A percentile compares a stretch with the other conserved stretches of the same genome.
Conservation (phyloP, 2,329 filamentous ascomycete genomes). For the Cryphonectria nitschkei region DNA sequence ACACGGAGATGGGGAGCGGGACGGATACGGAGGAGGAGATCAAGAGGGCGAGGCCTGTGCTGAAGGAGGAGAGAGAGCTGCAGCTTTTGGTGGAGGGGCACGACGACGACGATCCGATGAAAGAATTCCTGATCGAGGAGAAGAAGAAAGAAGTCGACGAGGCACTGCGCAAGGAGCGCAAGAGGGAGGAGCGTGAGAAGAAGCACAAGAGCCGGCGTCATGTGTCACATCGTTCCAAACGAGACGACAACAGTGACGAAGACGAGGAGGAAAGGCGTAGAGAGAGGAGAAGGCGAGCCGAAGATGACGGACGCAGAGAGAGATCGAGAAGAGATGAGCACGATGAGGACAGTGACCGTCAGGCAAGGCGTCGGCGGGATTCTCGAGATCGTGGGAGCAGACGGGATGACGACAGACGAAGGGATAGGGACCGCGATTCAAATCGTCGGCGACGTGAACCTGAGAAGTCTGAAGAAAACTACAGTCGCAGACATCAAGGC, state of each 20-base stretch:
- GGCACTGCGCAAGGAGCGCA: constrained; percentile 62
- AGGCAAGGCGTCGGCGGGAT: constrained; percentile 31
- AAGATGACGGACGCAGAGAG: constrained; percentile 31
- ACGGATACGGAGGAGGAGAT: constrained; percentile 46
- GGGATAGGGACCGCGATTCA: constrained; percentile 35
- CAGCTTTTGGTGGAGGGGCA: constrained; percentile 75
- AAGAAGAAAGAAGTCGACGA: constrained; percentile 86
- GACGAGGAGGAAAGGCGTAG: constrained; percentile 34
- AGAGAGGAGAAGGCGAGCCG: constrained; percentile 27
- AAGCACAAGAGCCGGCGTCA: constrained; percentile 44
- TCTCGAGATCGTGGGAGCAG: constrained; percentile 38
- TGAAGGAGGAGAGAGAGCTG: constrained; percentile 83
- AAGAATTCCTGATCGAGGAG: constrained; percentile 83
- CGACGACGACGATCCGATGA: constrained; percentile 98
- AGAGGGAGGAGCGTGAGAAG: constrained; percentile 52
- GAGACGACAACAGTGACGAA: constrained; percentile 36
- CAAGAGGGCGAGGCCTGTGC: constrained; percentile 57
- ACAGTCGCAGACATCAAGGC: constrained; percentile 27
- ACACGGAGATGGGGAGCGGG: constrained; percentile 47
- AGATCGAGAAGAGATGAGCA: constrained; percentile 46
- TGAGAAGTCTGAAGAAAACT: constrained; percentile 36
- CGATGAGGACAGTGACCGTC: constrained; percentile 28
- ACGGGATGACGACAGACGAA: constrained; percentile 33
- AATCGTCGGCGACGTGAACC: constrained; percentile 37
- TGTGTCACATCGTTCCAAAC: constrained; percentile 49